These are phyloP conservation scores for Akanthomyces muscarius DNA, from an alignment of 2,329 filamentous ascomycete species.

Conservation along the genomic window DNA sequence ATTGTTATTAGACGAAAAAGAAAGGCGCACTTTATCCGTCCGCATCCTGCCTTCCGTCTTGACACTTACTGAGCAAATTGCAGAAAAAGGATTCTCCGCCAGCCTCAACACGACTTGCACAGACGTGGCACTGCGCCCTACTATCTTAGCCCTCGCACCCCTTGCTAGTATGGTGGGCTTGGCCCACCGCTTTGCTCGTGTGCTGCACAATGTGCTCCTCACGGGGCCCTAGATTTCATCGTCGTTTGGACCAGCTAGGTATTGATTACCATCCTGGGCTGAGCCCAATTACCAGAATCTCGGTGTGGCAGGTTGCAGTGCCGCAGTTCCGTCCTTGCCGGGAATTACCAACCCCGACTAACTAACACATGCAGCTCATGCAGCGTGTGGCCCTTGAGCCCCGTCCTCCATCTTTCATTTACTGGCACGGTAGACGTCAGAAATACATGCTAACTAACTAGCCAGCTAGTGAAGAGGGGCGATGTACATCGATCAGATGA, in stretches of 20 bases:
- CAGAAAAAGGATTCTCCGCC: background rate
- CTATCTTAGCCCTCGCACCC: background rate
- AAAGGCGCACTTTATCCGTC: no score
- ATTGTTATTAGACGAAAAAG: no score
- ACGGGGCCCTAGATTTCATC: background rate
- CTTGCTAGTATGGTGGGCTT: background rate
- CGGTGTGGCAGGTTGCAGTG: conserved; percentile 7
- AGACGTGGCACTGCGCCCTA: background rate
- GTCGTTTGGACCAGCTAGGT: conserved; percentile 7
- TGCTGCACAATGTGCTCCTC: background rate
- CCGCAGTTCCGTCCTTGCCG: conserved; percentile 4
- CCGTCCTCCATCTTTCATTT: background rate
- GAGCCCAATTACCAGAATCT: background rate
- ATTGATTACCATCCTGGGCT: conserved; percentile 4
- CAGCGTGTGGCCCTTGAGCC: background rate
- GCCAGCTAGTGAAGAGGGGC: background rate
- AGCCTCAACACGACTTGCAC: background rate
- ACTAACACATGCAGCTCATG: background rate
- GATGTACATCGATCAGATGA: conserved; percentile 7
- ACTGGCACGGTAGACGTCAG: no score
- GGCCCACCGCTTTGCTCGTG: conserved; percentile 6
- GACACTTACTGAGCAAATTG: background rate
- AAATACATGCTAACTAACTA: background rate
- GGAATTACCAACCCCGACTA: background rate
- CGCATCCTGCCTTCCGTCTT: no score